Evolutionary conservation across 768 basidiomycete genomes (phyloP), one percentile per base, ranked within the genome.

Genomic region (Tylopilus felleus): DNA sequence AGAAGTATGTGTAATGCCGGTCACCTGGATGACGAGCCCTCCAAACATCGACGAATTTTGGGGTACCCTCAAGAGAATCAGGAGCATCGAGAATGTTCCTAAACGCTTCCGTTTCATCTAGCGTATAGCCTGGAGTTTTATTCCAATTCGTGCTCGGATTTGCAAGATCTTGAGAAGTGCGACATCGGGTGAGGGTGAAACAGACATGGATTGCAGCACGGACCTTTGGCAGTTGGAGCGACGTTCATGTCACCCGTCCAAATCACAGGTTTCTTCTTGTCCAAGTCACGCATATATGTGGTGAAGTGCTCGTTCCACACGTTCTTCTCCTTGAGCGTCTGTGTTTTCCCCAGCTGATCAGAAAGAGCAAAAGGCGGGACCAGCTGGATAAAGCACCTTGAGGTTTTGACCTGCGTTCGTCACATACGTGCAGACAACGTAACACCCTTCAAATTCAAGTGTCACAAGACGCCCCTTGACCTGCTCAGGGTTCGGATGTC

Each of bases 181-280:
- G 22, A 38, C 5, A n/a, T 19, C 21, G 17, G 22, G 31, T 58
- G 36, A 56, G 40, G 12, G n/a, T 16, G 8, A 36, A 40, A 35
- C 1, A 7, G 16, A 22, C 14, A 28, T 5, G 41, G 25, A 28
- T 29, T 10, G n/a, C 23, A 47, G 39, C 7, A 42, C 60, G 22
- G 38, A 86, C 89, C 90, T 49, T 80, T 74, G 45, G 77, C 83
- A 1, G 90, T 90, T 3, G 90, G 90, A 5, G 92, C 90, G 40
- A 92, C 89, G 56, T 95, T 95, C 52, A 94, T 64, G 70, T 95
- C 93, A 8, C 93, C 93, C 12, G 80, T 77, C 93, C 93, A 94
- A 51, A 95, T 86, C 10, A 95, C 86, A 3, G 91, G 85, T 62
- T 94, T 95, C 62, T 78, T 82, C 57, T 75, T 79, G 70, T 93